A percentile compares a stretch with the other conserved stretches of the same genome.
Conservation (phyloP, 306 rosid species). For the Sesbania bispinosa region DNA sequence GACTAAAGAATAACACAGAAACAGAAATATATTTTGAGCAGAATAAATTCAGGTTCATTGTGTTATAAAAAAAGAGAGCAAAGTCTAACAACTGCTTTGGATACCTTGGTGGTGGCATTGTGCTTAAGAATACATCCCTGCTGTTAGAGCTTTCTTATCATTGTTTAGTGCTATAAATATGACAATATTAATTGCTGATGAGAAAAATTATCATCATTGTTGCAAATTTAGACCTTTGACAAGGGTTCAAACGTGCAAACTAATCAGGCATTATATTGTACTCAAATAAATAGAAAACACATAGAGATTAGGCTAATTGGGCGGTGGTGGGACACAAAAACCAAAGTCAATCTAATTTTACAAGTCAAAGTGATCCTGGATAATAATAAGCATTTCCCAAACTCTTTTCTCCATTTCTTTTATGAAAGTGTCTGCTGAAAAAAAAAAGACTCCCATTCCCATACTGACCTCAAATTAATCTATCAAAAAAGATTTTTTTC, state of each 20-base stretch:
- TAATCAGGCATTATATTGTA: background rate
- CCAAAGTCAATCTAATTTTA: conserved; percentile 5
- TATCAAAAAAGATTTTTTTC: background rate
- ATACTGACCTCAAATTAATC: conserved; percentile 8
- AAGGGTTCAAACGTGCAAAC: conserved; percentile 23
- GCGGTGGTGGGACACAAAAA: conserved; percentile 19
- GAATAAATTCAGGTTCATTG: background rate
- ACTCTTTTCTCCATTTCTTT: background rate
- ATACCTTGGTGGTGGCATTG: background rate
- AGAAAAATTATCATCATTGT: background rate
- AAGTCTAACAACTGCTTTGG: background rate
- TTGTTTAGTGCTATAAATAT: background rate
- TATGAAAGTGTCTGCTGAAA: background rate
- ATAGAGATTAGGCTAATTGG: background rate
- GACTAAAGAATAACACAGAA: background rate
- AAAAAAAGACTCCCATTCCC: background rate
- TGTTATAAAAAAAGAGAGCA: background rate
- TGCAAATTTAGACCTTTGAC: background rate
- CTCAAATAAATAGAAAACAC: background rate
- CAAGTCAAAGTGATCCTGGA: background rate
- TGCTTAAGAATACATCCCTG: background rate
- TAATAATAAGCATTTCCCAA: background rate
- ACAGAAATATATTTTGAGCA: background rate
- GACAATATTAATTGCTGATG: background rate
- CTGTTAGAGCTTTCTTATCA: background rate